Percentiles rank a stretch among this genome's conserved stretches.
Conservation (phyloP, 129 eudicot genomes). For the Chrysanthemum seticuspe region DNA sequence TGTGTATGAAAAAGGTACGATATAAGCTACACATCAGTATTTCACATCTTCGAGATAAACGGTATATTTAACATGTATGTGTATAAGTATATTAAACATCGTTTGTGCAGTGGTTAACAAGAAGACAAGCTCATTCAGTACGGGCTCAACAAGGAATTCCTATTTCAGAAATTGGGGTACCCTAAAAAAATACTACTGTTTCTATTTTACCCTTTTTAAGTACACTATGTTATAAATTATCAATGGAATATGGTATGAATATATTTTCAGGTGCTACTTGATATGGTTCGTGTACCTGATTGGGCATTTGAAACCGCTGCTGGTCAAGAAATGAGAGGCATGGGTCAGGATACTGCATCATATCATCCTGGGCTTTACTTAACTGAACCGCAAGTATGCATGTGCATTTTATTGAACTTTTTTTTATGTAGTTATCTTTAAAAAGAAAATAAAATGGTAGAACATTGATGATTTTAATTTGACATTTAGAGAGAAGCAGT, state of each 20-base stretch:
- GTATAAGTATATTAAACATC: slow-evolving; percentile 10
- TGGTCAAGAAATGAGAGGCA: slow-evolving; percentile 94
- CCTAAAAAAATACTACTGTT: neutral
- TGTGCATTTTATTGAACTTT: neutral
- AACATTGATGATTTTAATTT: neutral
- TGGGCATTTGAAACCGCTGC: slow-evolving; percentile 97
- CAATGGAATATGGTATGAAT: too few relatives aligned
- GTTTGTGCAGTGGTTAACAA: slow-evolving; percentile 72
- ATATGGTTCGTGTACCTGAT: slow-evolving; percentile 93
- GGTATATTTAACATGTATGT: neutral
- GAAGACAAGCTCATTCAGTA: slow-evolving; percentile 80
- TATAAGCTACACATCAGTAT: neutral
- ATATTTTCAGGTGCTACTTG: slow-evolving; percentile 63
- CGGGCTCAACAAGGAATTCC: slow-evolving; percentile 99
- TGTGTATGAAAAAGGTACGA: slow-evolving; percentile 72
- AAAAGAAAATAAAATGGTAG: too few relatives aligned
- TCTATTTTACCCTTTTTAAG: neutral
- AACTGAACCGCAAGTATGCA: slow-evolving; percentile 79
- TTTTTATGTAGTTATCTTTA: neutral
- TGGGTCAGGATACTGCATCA: slow-evolving; percentile 93
- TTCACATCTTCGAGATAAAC: neutral
- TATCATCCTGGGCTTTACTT: slow-evolving; percentile 90
- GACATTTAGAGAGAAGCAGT: slow-evolving; percentile 89
- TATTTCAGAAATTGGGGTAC: slow-evolving; percentile 88
- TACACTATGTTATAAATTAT: neutral